Conservation (phyloP, 1,284 basidiomycete species). For the Paramarasmius palmivorus region DNA sequence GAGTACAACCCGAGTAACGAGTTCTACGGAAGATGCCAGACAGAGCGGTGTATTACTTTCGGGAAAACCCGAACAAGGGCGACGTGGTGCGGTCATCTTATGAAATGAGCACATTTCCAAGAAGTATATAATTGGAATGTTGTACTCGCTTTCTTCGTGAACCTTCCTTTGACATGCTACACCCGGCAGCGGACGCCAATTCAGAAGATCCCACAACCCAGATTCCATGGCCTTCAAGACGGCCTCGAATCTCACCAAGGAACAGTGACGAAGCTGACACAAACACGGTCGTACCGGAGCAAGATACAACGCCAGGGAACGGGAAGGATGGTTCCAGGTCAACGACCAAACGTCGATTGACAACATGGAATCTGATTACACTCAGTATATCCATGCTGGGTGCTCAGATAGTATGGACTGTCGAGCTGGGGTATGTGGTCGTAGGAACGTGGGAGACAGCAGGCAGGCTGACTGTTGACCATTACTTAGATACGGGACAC, state of each 20-base stretch:
- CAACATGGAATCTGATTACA: slow-evolving; percentile 75
- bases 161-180: slow-evolving; percentile 44
- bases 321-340: slow-evolving; percentile 21
- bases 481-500: slow-evolving; percentile 81
- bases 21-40: too few species aligned
- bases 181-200: slow-evolving; percentile 57
- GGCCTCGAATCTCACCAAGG: slow-evolving; percentile 28
- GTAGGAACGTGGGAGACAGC: slow-evolving; percentile 5
- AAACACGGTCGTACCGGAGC: slow-evolving; percentile 18
- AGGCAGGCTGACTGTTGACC: slow-evolving; percentile 14
- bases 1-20: too few species aligned
- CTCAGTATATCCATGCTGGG: slow-evolving; percentile 86
- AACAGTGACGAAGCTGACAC: slow-evolving; percentile 18
- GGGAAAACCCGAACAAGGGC: too few species aligned
- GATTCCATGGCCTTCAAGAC: slow-evolving; percentile 70
- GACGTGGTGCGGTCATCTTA: not conserved
- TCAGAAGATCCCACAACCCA: slow-evolving; percentile 70
- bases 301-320: slow-evolving; percentile 19
- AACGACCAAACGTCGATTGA: slow-evolving; percentile 37
- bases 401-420: slow-evolving; percentile 91
- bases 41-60: too few species aligned
- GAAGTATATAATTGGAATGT: slow-evolving; percentile 1
- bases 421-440: slow-evolving; percentile 77
- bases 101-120: not conserved
- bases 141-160: slow-evolving; percentile 7